Conservation (phyloP, 805 yeast genomes). For the Yarrowia keelungensis region DNA sequence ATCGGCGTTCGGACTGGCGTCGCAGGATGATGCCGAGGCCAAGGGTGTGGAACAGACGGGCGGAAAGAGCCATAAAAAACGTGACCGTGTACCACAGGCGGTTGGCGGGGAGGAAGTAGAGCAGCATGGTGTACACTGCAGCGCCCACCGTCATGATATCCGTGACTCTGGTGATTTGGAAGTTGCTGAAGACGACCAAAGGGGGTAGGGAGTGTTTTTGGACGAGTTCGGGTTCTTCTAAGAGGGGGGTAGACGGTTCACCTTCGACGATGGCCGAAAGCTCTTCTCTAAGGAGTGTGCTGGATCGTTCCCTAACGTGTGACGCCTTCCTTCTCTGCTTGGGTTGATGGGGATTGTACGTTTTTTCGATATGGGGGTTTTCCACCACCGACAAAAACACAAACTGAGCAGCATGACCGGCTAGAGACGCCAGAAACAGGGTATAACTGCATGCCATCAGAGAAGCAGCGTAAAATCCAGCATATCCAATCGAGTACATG, state of each 20-base stretch:
- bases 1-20: constrained; percentile 65
- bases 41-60: constrained; percentile 60
- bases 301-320: not conserved
- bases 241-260: constrained; percentile 3
- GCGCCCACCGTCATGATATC: constrained; percentile 60
- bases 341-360: constrained; percentile 53
- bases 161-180: constrained; percentile 66
- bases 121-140: constrained; percentile 54
- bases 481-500: constrained; percentile 88
- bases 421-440: constrained; percentile 68
- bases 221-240: constrained; percentile 17
- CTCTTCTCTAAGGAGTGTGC: not conserved
- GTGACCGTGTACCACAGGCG: constrained; percentile 50
- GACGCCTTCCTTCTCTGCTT: constrained; percentile 41
- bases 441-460: constrained; percentile 76
- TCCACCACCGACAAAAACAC: constrained; percentile 78
- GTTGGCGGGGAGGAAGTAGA: constrained; percentile 46
- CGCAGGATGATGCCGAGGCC: constrained; percentile 60
- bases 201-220: constrained; percentile 42
- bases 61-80: constrained; percentile 52
- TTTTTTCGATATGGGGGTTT: constrained; percentile 85
- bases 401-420: constrained; percentile 81
- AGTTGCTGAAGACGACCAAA: constrained; percentile 67
- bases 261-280: constrained; percentile 25
- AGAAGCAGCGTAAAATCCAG: constrained; percentile 86